A percentile compares a stretch with the other conserved stretches of the same genome.
phyloP scores from a whole-genome alignment of 306 rosid genomes.

The Dryas octopetala region DNA sequence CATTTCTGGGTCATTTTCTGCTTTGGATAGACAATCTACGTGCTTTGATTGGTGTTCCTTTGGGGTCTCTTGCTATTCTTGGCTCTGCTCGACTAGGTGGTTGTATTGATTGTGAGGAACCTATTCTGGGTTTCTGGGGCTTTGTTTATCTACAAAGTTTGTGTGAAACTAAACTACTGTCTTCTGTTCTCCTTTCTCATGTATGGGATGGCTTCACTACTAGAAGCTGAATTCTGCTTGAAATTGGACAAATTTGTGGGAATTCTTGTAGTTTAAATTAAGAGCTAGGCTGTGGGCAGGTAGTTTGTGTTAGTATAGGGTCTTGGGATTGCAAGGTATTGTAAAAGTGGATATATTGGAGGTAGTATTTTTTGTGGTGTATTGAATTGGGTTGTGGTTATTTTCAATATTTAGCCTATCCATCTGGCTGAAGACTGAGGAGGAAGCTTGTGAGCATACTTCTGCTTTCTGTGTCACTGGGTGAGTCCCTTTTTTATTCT shows the following conservation, averaged over 20 bases:
- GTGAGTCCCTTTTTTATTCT: conserved; percentile 27
- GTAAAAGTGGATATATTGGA: background rate
- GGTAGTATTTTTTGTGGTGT: background rate
- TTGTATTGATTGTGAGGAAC: background rate
- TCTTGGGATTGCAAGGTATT: background rate
- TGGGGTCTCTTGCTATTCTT: background rate
- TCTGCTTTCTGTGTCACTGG: conserved; percentile 14
- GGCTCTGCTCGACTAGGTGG: too few relatives aligned
- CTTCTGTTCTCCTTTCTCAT: background rate
- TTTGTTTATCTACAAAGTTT: conserved; percentile 3
- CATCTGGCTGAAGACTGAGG: conserved; percentile 8
- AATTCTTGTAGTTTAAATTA: conserved; percentile 7
- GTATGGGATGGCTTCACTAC: conserved; percentile 5
- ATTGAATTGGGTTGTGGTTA: conserved; percentile 17
- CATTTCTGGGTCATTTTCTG: background rate
- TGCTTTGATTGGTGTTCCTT: background rate
- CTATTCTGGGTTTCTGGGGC: background rate
- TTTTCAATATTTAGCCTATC: conserved; percentile 5
- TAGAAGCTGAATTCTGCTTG: conserved; percentile 25
- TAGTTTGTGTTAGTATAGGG: background rate
- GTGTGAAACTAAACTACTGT: background rate
- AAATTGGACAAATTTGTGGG: conserved; percentile 14
- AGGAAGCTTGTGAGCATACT: conserved; percentile 25
- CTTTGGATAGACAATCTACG: background rate
- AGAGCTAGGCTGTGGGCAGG: background rate